A percentile compares a stretch with the other conserved stretches of the same genome.
Conservation (phyloP, 352 stramenopile genomes). For the Pythium sukuiense region DNA sequence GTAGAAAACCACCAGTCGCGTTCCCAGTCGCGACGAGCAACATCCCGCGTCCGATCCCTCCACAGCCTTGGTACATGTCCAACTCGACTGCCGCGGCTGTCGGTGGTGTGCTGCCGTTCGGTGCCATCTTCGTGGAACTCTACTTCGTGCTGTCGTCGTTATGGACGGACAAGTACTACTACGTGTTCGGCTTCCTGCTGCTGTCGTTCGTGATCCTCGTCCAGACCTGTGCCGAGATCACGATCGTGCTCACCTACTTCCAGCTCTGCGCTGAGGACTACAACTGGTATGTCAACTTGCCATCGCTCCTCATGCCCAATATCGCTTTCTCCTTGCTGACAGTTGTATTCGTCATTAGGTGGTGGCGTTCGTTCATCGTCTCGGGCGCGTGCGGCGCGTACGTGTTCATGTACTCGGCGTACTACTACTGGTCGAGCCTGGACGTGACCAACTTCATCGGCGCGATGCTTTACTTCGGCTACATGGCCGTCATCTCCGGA, state of each 20-base stretch:
- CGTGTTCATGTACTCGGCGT: slow-evolving; percentile 98
- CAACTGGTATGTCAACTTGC: slow-evolving; percentile 91
- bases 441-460: slow-evolving; percentile 93
- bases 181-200: slow-evolving; percentile 99
- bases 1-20: slow-evolving; percentile 84
- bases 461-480: slow-evolving; percentile 96
- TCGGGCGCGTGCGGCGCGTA: slow-evolving; percentile 96
- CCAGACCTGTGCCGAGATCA: slow-evolving; percentile 99
- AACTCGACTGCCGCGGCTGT: slow-evolving; percentile 92
- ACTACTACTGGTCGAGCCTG: slow-evolving; percentile 97
- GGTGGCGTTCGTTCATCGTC: slow-evolving; percentile 99
- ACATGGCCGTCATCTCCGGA: slow-evolving; percentile 98
- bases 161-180: slow-evolving; percentile 99
- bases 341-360: slow-evolving; percentile 42
- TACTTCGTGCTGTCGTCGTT: slow-evolving; percentile 99
- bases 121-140: slow-evolving; percentile 99
- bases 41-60: slow-evolving; percentile 97
- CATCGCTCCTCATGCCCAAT: not conserved
- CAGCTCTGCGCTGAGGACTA: slow-evolving; percentile 99
- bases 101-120: slow-evolving; percentile 98
- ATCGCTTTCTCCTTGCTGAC: slow-evolving; percentile 1
- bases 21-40: slow-evolving; percentile 98
- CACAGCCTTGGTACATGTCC: slow-evolving; percentile 99
- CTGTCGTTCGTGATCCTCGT: slow-evolving; percentile 98
- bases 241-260: slow-evolving; percentile 99